Evolutionary conservation across 345 rosid species (phyloP).

Genomic region (Eucalyptus pauciflora): DNA sequence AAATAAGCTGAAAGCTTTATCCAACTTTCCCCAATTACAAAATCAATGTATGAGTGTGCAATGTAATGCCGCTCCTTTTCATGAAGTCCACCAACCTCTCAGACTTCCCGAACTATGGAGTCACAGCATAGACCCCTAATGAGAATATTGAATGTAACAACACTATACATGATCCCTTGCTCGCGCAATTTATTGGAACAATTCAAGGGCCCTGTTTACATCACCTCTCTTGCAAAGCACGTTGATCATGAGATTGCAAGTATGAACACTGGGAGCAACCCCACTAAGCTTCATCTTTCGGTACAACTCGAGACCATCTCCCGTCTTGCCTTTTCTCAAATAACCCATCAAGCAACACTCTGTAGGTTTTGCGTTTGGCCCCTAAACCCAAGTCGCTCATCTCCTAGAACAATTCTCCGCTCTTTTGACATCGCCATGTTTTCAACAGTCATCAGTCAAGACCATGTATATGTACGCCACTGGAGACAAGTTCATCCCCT

Average conservation of each 20-base stretch:
- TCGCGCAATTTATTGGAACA: too few relatives aligned
- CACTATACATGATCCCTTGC: too few relatives aligned
- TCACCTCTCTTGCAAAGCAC: conserved; percentile 38
- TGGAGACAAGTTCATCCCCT: conserved; percentile 33
- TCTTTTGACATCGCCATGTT: conserved; percentile 43
- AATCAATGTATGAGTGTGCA: too few relatives aligned
- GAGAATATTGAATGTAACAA: too few relatives aligned
- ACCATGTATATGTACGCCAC: conserved; percentile 61
- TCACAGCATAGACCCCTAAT: too few relatives aligned
- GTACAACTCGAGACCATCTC: conserved; percentile 45
- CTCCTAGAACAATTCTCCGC: conserved; percentile 34
- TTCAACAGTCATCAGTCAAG: conserved; percentile 76
- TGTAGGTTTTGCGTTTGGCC: conserved; percentile 62
- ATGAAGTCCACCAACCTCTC: too few relatives aligned
- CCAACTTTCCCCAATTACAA: too few relatives aligned
- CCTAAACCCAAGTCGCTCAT: conserved; percentile 48
- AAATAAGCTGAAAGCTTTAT: too few relatives aligned
- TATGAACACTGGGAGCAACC: conserved; percentile 39
- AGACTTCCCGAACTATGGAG: too few relatives aligned
- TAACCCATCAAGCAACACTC: conserved; percentile 65
- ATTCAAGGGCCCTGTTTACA: background rate
- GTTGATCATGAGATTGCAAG: conserved; percentile 55
- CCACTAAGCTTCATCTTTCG: conserved; percentile 53
- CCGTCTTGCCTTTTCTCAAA: conserved; percentile 40
- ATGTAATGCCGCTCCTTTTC: too few relatives aligned